Percentiles rank a stretch among this genome's conserved stretches.
Evolutionary conservation across 164 flowering plant species (phyloP).

Genomic region (Liquidambar formosana): DNA sequence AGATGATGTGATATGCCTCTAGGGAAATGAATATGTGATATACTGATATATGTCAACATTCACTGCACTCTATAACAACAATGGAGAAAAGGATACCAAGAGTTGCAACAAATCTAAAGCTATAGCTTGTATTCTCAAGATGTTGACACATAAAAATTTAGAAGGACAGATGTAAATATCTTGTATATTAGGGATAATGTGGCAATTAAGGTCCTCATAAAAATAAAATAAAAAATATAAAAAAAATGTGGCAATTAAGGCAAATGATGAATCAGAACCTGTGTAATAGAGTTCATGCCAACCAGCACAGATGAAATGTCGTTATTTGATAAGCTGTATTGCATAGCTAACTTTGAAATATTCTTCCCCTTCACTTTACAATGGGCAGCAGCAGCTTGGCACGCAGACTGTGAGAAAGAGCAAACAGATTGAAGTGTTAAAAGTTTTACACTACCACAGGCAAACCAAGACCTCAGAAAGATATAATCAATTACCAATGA

Average conservation of each 20-base stretch:
- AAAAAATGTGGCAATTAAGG: neutral
- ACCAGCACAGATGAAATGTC: constrained; percentile 82
- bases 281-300: constrained; percentile 82
- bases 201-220: too few species aligned
- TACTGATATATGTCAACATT: too few species aligned
- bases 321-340: constrained; percentile 80
- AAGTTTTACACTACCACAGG: neutral
- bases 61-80: too few species aligned
- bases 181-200: neutral
- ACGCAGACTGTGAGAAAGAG: constrained; percentile 60
- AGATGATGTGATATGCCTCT: too few species aligned
- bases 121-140: neutral
- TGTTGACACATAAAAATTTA: neutral
- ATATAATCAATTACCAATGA: neutral
- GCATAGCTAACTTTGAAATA: constrained; percentile 87
- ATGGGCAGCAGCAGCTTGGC: constrained; percentile 75
- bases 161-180: neutral
- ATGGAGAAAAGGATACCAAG: too few species aligned
- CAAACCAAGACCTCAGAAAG: neutral
- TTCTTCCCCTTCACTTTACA: constrained; percentile 80
- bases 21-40: too few species aligned
- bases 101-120: too few species aligned
- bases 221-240: too few species aligned
- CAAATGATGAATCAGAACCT: constrained; percentile 44
- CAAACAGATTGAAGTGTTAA: constrained; percentile 2